Evolutionary conservation across 2,329 filamentous ascomycete genomes (phyloP).

Genomic region (Aspergillus unguis): DNA sequence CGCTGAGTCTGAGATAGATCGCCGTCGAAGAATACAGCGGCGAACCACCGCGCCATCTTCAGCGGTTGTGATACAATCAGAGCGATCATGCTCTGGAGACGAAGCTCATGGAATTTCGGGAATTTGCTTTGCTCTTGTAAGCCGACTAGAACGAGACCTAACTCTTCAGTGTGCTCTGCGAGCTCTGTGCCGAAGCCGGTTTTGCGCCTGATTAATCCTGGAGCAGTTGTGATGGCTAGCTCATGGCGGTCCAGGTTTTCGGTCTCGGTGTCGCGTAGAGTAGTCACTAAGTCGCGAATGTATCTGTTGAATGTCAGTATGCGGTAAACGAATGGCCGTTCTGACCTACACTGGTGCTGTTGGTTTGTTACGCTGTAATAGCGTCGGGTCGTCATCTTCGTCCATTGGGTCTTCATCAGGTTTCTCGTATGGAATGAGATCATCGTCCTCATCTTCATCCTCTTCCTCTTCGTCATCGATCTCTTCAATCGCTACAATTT

Average conservation of each 20-base stretch:
- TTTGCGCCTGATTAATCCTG: slow-evolving; percentile 80
- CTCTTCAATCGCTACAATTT: slow-evolving; percentile 60
- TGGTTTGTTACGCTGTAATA: slow-evolving; percentile 78
- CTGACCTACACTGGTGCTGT: slow-evolving; percentile 69
- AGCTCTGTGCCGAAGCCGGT: slow-evolving; percentile 85
- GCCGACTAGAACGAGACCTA: slow-evolving; percentile 72
- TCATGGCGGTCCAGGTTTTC: slow-evolving; percentile 83
- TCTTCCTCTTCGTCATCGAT: slow-evolving; percentile 54
- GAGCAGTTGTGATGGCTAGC: slow-evolving; percentile 72
- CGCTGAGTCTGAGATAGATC: slow-evolving; percentile 87
- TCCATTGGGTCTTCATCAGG: slow-evolving; percentile 86
- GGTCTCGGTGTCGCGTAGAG: slow-evolving; percentile 73
- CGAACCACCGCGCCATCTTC: slow-evolving; percentile 79
- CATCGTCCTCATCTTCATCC: slow-evolving; percentile 59
- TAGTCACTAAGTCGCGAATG: slow-evolving; percentile 76
- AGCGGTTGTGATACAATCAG: slow-evolving; percentile 72
- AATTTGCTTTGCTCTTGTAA: slow-evolving; percentile 83
- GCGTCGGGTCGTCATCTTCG: slow-evolving; percentile 86
- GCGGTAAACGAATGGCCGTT: background rate
- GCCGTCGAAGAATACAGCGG: slow-evolving; percentile 80
- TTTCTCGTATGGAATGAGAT: slow-evolving; percentile 75
- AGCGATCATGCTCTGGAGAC: slow-evolving; percentile 77
- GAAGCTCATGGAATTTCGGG: slow-evolving; percentile 70
- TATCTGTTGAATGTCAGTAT: slow-evolving; percentile 50
- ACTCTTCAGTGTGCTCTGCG: slow-evolving; percentile 74